Evolutionary conservation across 202 grass and related monocot species (phyloP).

Genomic region (Schoenoplectus tabernaemontani): DNA sequence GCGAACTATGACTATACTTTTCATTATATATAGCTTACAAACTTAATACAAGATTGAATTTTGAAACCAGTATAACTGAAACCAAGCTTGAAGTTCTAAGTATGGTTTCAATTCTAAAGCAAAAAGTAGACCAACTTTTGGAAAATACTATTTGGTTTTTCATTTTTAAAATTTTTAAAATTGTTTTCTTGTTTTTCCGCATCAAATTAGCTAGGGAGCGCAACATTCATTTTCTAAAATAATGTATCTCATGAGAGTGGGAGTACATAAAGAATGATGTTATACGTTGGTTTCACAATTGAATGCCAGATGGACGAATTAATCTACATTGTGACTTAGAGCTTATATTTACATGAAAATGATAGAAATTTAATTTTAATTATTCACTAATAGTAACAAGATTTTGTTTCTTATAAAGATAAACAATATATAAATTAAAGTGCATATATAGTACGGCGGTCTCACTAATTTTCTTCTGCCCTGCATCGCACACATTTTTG

Average conservation of each 20-base stretch:
- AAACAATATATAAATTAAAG: background rate
- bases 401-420: background rate
- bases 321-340: background rate
- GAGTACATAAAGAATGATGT: too few species aligned
- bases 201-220: too few species aligned
- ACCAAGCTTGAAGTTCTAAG: background rate
- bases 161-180: too few species aligned
- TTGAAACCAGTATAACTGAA: background rate
- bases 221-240: too few species aligned
- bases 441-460: slow-evolving; percentile 42
- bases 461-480: slow-evolving; percentile 52
- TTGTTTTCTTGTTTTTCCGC: too few species aligned
- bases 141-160: too few species aligned
- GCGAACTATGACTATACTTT: background rate
- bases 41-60: background rate
- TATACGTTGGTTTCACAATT: background rate
- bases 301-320: background rate
- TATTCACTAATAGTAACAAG: background rate
- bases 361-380: background rate
- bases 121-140: too few species aligned
- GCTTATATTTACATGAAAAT: background rate
- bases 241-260: too few species aligned
- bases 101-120: background rate
- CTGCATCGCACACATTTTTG: slow-evolving; percentile 37
- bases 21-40: too few species aligned